Conservation (phyloP, 495 filamentous ascomycete species). For the Pyrenula massariospora region DNA sequence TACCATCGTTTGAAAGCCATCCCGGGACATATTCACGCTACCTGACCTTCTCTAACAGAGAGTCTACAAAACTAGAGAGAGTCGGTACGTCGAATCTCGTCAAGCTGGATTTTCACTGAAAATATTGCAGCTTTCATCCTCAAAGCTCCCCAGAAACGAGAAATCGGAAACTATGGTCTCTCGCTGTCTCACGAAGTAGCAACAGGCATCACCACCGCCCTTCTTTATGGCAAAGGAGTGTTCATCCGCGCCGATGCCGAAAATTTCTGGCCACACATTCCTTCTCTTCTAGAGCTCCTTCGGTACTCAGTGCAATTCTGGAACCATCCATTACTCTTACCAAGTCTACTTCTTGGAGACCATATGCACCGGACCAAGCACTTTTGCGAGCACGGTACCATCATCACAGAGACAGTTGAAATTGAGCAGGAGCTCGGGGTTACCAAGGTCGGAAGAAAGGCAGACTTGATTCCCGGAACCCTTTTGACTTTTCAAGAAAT, state of each 20-base stretch:
- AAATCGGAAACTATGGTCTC: not conserved
- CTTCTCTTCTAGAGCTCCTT: not conserved
- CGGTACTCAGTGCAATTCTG: not conserved
- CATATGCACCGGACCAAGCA: not conserved
- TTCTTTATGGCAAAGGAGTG: not conserved
- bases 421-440: not conserved
- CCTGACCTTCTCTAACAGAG: not conserved
- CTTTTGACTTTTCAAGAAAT: not conserved
- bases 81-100: not conserved
- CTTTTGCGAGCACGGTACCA: not conserved
- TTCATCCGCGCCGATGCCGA: not conserved
- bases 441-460: not conserved
- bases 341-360: not conserved
- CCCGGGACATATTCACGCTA: not conserved
- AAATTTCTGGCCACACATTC: not conserved
- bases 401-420: not conserved
- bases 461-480: not conserved
- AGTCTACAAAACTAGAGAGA: not conserved
- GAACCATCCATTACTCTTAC: not conserved
- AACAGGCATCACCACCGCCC: not conserved
- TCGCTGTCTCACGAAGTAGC: not conserved
- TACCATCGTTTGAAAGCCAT: not conserved
- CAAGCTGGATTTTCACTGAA: not conserved
- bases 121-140: not conserved
- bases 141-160: not conserved